Base-by-base conservation (phyloP, 768 basidiomycete genomes). In the Boletus reticulatus region DNA sequence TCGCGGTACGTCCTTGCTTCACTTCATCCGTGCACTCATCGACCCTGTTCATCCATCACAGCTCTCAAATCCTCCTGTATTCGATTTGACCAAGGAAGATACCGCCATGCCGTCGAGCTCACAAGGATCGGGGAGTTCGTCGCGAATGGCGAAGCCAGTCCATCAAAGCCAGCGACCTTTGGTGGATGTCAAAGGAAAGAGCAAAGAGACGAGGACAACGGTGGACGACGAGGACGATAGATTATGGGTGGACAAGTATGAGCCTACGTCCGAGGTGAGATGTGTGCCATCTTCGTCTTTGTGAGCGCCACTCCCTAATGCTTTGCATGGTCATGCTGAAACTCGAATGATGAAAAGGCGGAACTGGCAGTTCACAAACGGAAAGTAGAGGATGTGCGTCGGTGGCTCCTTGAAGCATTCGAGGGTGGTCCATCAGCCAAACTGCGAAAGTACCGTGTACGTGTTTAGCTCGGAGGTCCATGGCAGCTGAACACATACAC, bases 351-450 rank as follows among this genome's bases (percentile, higher is more conserved):
- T 14, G 13, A 43, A 43, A 48, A 92, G 85, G 84, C 80, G 39
- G 84, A 91, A 38, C 73, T 94, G 9, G 89, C 89, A 4, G 87
- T 94, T 36, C 89, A 95, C 72, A 80, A 83, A 52, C 80, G 80
- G 22, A 94, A 93, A 69, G 84, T 93, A 0, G 84, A 87, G 48
- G 86, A 90, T 55, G 86, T 93, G 9, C 80, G 87, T 6, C 75
- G 78, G 37, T 94, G 91, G 91, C 66, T 94, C 0, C 56, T 67
- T 0, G 91, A 92, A 61, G 88, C 92, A 1, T 82, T 88, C 37
- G 81, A 83, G 1, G 87, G 84, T 1, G 85, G 85, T 0, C 81
- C 83, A 6, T 81, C 82, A 0, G 82, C 81, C 0, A 84, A 81
- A 60, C 65, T 89, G 43, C 77, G 75, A 36, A 91, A 86, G 64